Conservation (phyloP, 202 grass and related monocot species). For the Sporobolus alterniflorus region DNA sequence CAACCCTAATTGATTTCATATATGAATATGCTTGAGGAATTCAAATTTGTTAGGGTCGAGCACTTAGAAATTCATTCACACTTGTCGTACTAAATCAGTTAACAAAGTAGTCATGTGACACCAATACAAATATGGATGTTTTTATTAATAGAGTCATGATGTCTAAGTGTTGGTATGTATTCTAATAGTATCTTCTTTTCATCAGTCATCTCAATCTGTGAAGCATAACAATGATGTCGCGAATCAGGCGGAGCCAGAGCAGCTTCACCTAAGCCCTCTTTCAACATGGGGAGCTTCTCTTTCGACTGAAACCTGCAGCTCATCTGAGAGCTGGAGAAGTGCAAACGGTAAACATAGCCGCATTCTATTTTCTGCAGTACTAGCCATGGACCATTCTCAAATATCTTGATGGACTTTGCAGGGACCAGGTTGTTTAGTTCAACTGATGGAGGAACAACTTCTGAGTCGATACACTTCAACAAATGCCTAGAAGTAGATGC, state of each 20-base stretch:
- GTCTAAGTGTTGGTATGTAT: background rate
- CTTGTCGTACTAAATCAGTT: slow-evolving; percentile 8
- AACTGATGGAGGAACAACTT: slow-evolving; percentile 39
- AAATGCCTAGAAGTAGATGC: slow-evolving; percentile 58
- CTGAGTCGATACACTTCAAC: slow-evolving; percentile 47
- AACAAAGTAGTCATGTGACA: background rate
- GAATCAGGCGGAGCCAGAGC: slow-evolving; percentile 44
- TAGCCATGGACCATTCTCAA: slow-evolving; percentile 14
- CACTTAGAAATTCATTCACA: background rate
- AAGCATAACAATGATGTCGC: slow-evolving; percentile 34
- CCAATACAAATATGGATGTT: background rate
- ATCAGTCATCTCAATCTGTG: slow-evolving; percentile 28
- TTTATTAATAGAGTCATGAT: slow-evolving; percentile 2
- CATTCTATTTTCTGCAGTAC: slow-evolving; percentile 18
- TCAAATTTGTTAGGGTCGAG: background rate
- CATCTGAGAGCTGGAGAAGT: slow-evolving; percentile 77
- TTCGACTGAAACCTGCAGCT: slow-evolving; percentile 85
- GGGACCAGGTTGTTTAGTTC: slow-evolving; percentile 59
- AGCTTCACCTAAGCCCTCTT: slow-evolving; percentile 47
- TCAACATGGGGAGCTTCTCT: slow-evolving; percentile 65
- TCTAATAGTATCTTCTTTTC: slow-evolving; percentile 35
- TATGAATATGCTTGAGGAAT: background rate
- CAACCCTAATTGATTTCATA: background rate
- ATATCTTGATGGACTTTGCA: slow-evolving; percentile 47
- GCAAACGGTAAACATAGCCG: slow-evolving; percentile 57